Percentiles rank a stretch among this genome's conserved stretches.
Evolutionary conservation across 2,329 filamentous ascomycete genomes (phyloP).

Genomic region (Piedraia hortae): DNA sequence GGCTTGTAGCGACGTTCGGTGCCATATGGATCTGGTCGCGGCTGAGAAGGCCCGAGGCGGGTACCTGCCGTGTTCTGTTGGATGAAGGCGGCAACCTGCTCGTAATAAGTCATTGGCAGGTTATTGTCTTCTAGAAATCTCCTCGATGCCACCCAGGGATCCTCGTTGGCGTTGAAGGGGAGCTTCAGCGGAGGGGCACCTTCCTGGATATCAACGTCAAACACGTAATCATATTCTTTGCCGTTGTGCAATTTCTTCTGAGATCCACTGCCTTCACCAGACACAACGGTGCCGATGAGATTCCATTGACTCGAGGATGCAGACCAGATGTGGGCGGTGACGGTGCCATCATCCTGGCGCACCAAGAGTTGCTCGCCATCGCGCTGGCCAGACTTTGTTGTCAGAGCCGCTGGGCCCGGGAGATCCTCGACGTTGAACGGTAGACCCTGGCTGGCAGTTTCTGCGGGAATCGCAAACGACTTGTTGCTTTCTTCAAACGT

Average conservation of each 20-base stretch:
- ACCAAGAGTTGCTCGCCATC: conserved; percentile 93
- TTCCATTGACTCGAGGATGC: conserved; percentile 13
- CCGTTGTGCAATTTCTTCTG: conserved; percentile 46
- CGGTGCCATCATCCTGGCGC: conserved; percentile 47
- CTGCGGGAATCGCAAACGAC: conserved; percentile 13
- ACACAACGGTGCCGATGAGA: conserved; percentile 67
- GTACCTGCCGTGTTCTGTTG: conserved; percentile 68
- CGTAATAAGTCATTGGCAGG: conserved; percentile 61
- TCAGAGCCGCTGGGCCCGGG: conserved; percentile 59
- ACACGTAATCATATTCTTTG: conserved; percentile 84
- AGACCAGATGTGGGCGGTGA: conserved; percentile 80
- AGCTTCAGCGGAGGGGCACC: conserved; percentile 78
- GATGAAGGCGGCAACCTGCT: conserved; percentile 84
- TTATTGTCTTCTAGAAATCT: conserved; percentile 81
- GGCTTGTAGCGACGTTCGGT: conserved; percentile 55
- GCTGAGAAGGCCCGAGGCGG: conserved; percentile 30
- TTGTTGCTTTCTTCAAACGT: conserved; percentile 45
- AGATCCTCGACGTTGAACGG: conserved; percentile 75
- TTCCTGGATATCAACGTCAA: conserved; percentile 88
- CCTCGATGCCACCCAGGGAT: conserved; percentile 70
- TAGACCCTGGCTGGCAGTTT: conserved; percentile 37
- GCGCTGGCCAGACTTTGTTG: conserved; percentile 63
- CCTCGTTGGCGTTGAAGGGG: conserved; percentile 79
- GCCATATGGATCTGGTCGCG: conserved; percentile 42
- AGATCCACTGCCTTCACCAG: conserved; percentile 54